Evolutionary conservation across 2,329 filamentous ascomycete species (phyloP), one percentile per base, ranked within the genome.

Genomic region (Colletotrichum scovillei): DNA sequence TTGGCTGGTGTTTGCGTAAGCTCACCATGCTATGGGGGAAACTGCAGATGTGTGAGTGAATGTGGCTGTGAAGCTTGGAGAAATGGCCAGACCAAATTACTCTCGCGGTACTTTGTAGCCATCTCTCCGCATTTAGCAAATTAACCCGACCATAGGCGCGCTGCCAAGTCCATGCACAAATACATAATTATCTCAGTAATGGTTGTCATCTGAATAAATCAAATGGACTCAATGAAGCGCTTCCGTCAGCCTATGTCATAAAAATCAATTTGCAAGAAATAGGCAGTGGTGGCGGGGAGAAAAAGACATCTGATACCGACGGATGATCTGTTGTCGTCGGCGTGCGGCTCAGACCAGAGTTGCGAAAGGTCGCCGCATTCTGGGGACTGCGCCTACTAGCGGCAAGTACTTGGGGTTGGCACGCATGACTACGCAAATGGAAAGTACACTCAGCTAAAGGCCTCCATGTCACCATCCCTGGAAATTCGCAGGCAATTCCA

Each of bases 301-400:
- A 49, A 58, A n/a, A 3, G n/a, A 12, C 38, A 24, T 53, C 42
- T 70, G 26, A 73, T 70, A 67, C 9, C 30, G n/a, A 38, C n/a
- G 56, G 52, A 52, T 67, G 63, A 58, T 68, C 38, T 57, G 52
- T n/a, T 38, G 69, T 74, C 57, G 72, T 72, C 42, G 58, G 63
- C 26, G 32, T 74, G 72, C 72, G 72, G 72, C 72, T 74, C 63
- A 74, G 35, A 59, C 68, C 42, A 22, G 14, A 67, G 58, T 68
- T 72, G 72, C 63, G 72, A 63, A 32, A 74, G 49, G 68, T 64
- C 16, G 72, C 72, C 69, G 72, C 72, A 74, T 63, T 58, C 56
- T 63, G 60, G 56, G 70, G 32, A 49, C 38, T 55, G 24, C 42
- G 22, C 16, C 9, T 9, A 14, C 30, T 74, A 74, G 26, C 52